Conservation (phyloP, 2,329 filamentous ascomycete genomes). For the Fusarium sp. region DNA sequence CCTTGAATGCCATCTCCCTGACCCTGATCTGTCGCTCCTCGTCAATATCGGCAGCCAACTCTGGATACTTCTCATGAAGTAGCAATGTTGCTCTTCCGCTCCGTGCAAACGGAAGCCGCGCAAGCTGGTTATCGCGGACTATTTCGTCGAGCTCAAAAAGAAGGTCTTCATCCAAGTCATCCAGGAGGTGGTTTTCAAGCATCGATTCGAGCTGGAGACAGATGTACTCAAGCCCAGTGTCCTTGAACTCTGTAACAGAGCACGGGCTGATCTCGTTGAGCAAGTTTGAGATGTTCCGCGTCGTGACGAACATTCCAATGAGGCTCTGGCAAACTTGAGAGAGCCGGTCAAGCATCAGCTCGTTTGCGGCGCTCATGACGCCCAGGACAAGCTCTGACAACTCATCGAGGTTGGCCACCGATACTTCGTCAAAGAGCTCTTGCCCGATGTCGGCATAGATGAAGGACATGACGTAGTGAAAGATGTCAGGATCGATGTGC, state of each 20-base stretch:
- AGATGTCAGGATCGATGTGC: constrained; percentile 80
- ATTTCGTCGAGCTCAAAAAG: constrained; percentile 82
- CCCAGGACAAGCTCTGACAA: constrained; percentile 92
- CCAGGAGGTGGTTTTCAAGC: constrained; percentile 88
- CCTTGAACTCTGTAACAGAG: constrained; percentile 86
- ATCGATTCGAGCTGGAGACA: constrained; percentile 92
- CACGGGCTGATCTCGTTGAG: constrained; percentile 89
- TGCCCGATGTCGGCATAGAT: constrained; percentile 86
- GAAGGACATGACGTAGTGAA: constrained; percentile 81
- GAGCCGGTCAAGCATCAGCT: constrained; percentile 93
- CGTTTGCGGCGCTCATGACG: constrained; percentile 89
- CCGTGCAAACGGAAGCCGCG: constrained; percentile 80
- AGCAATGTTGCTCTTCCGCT: constrained; percentile 77
- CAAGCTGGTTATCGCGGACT: constrained; percentile 84
- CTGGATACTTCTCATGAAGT: constrained; percentile 73
- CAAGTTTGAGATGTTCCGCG: constrained; percentile 85
- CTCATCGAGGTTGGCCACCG: constrained; percentile 78
- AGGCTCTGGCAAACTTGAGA: constrained; percentile 90
- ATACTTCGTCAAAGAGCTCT: constrained; percentile 83
- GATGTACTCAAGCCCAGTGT: constrained; percentile 89
- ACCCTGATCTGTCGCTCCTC: constrained; percentile 77
- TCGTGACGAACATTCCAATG: constrained; percentile 85
- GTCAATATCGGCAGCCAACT: constrained; percentile 72
- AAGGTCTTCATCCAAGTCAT: constrained; percentile 88
- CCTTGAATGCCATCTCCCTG: constrained; percentile 79